Percentiles rank a stretch among this genome's conserved stretches.
phyloP scores from a whole-genome alignment of 1,284 basidiomycete species.

The Microbotryomycetes sp. region DNA sequence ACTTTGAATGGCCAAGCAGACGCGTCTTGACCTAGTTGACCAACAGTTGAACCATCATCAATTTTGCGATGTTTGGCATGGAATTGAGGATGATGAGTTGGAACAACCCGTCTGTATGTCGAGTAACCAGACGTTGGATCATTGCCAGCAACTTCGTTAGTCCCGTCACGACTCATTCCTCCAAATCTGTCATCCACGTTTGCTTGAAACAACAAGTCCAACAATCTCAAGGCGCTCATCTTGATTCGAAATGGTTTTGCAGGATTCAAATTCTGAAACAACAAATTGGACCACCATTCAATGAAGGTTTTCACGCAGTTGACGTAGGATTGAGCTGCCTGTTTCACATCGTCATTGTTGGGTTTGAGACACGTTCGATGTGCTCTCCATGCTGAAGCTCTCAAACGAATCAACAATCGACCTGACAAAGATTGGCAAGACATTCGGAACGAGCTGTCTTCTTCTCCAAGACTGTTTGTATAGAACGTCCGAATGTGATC shows the following conservation, averaged over 20 bases:
- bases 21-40: not conserved
- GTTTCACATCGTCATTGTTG: constrained; percentile 12
- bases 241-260: constrained; percentile 29
- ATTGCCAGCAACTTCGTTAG: not conserved
- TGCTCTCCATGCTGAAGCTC: constrained; percentile 26
- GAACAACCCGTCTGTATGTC: constrained; percentile 19
- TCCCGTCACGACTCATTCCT: not conserved
- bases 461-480: constrained; percentile 25
- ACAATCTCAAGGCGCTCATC: constrained; percentile 26
- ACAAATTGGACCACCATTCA: constrained; percentile 6
- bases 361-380: constrained; percentile 7
- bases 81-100: constrained; percentile 23
- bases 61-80: constrained; percentile 16
- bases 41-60: not conserved
- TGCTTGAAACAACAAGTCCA: constrained; percentile 29
- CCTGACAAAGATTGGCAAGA: constrained; percentile 15
- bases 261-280: constrained; percentile 27
- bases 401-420: constrained; percentile 26
- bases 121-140: constrained; percentile 22
- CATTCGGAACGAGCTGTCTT: constrained; percentile 30
- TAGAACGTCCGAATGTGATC: constrained; percentile 21
- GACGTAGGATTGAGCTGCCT: constrained; percentile 11
- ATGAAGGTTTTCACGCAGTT: constrained; percentile 11
- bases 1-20: constrained; percentile 23
- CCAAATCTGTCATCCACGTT: constrained; percentile 18